These are phyloP conservation scores for Colletotrichum lini DNA, from an alignment of 2,329 filamentous ascomycete genomes.

Conservation along the genomic window DNA sequence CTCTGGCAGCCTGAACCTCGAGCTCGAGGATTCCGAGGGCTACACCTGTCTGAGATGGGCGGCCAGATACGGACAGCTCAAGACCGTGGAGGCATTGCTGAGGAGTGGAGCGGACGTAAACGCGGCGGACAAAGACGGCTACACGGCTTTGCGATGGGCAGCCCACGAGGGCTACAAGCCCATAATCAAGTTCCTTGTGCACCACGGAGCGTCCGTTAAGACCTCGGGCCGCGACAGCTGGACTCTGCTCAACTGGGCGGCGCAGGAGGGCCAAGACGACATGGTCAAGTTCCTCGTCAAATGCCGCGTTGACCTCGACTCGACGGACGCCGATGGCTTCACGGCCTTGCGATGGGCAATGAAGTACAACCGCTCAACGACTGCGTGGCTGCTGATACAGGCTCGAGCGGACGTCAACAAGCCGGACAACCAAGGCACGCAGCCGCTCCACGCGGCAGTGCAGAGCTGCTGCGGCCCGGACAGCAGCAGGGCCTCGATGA, in stretches of 20 bases:
- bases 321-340: constrained; percentile 4
- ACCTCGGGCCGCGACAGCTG: not conserved
- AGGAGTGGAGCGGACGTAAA: not conserved
- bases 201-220: not conserved
- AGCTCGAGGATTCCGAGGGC: constrained; percentile 11
- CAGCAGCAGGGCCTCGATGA: not conserved
- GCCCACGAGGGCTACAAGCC: constrained; percentile 18
- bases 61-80: constrained; percentile 4
- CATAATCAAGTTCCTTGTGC: constrained; percentile 3
- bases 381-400: constrained; percentile 19
- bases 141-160: constrained; percentile 24
- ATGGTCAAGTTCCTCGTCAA: constrained; percentile 15
- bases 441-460: constrained; percentile 4
- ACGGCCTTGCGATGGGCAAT: constrained; percentile 26
- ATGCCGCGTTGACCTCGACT: constrained; percentile 1
- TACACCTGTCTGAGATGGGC: constrained; percentile 28
- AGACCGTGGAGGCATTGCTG: constrained; percentile 6
- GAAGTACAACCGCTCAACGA: constrained; percentile 8
- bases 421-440: constrained; percentile 12
- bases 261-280: constrained; percentile 26
- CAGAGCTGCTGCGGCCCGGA: not conserved
- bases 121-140: constrained; percentile 11
- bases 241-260: constrained; percentile 24
- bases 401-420: constrained; percentile 21
- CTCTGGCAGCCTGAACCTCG: not conserved